A percentile compares a stretch with the other conserved stretches of the same genome.
These are phyloP conservation scores for Cutaneotrichosporon daszewskae DNA, from an alignment of 1,284 basidiomycete species.

Conservation along the genomic window DNA sequence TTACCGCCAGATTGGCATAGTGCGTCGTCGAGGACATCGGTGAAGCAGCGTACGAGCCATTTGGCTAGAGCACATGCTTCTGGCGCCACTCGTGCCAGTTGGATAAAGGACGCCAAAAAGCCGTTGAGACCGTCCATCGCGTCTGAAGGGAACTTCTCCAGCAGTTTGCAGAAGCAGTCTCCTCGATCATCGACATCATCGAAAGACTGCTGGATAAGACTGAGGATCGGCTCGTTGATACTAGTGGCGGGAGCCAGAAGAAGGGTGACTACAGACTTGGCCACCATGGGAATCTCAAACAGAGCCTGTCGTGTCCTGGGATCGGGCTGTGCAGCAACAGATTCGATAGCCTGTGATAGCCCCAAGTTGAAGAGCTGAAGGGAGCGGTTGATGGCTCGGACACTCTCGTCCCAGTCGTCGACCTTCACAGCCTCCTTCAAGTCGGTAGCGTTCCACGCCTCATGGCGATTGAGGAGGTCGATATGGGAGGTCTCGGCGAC, in stretches of 20 bases:
- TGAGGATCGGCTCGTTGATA: constrained; percentile 66
- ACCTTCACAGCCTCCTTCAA: constrained; percentile 33
- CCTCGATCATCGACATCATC: constrained; percentile 78
- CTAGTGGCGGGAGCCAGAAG: constrained; percentile 74
- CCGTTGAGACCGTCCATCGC: constrained; percentile 64
- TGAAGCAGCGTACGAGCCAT: constrained; percentile 80
- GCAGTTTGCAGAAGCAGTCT: constrained; percentile 74
- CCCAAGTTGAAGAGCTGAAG: constrained; percentile 57
- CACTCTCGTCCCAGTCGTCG: constrained; percentile 37
- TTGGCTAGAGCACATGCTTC: constrained; percentile 82
- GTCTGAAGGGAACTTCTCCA: constrained; percentile 59
- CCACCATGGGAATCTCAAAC: constrained; percentile 50
- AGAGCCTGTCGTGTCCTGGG: constrained; percentile 54
- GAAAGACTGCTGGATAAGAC: constrained; percentile 70
- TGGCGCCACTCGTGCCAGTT: constrained; percentile 59
- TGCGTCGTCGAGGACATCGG: constrained; percentile 81
- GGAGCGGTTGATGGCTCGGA: constrained; percentile 55
- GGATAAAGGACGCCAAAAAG: constrained; percentile 62
- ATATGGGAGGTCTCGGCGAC: constrained; percentile 61
- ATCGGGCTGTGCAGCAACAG: constrained; percentile 55
- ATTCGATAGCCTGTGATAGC: constrained; percentile 59
- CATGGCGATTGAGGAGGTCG: constrained; percentile 52
- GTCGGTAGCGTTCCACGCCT: constrained; percentile 40
- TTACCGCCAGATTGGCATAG: constrained; percentile 63
- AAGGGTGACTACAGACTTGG: constrained; percentile 58